phyloP scores from a whole-genome alignment of 306 rosid species.

The Medicago truncatula region MtrunA17r5.0-ANR NC_053045.1:31515501-31516000 shows the following conservation, averaged over 20 bases:
- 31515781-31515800: neutral
- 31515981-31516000: neutral
- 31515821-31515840: neutral
- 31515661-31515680: neutral
- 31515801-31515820: neutral
- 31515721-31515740: constrained; percentile 3
- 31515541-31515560: neutral
- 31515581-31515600: neutral
- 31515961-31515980: neutral
- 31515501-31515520: constrained; percentile 6
- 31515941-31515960: constrained; percentile 4
- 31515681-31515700: neutral
- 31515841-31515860: neutral
- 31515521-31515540: neutral
- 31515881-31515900: constrained; percentile 6
- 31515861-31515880: neutral
- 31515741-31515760: neutral
- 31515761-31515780: neutral
- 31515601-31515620: neutral
- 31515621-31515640: neutral
- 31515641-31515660: constrained; percentile 5
- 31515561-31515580: neutral
- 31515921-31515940: neutral
- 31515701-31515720: neutral
- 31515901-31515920: neutral